Percentiles rank a stretch among this genome's conserved stretches.
Conservation (phyloP, 2,329 filamentous ascomycete species). For the Cladophialophora immunda region DNA sequence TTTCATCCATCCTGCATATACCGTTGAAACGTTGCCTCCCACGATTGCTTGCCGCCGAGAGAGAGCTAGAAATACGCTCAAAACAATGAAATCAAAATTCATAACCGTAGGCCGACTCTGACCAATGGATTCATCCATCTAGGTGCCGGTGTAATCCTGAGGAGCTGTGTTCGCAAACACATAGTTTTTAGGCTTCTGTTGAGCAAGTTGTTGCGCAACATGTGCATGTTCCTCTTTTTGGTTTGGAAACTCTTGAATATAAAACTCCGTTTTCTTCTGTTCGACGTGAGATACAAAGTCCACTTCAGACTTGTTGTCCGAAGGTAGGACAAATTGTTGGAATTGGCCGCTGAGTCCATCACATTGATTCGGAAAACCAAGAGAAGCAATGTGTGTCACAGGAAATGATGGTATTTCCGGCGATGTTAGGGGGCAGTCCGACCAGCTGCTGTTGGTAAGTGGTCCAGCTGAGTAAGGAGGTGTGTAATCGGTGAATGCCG, state of each 20-base stretch:
- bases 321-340: conserved; percentile 41
- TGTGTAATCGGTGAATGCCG: conserved; percentile 53
- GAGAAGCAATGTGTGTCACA: conserved; percentile 49
- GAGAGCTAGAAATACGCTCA: conserved; percentile 31
- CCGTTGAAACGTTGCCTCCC: conserved; percentile 4
- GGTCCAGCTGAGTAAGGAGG: conserved; percentile 48
- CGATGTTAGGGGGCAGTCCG: conserved; percentile 52
- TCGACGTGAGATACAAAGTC: conserved; percentile 39
- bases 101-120: conserved; percentile 17
- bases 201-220: conserved; percentile 52
- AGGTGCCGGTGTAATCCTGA: conserved; percentile 44
- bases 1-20: conserved; percentile 20
- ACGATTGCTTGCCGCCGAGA: neutral
- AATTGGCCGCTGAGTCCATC: conserved; percentile 46
- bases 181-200: conserved; percentile 53
- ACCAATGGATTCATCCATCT: neutral
- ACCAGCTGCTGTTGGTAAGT: conserved; percentile 53
- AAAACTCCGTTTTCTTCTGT: conserved; percentile 51
- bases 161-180: conserved; percentile 55
- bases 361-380: conserved; percentile 43
- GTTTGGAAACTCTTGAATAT: conserved; percentile 55
- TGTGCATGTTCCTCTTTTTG: conserved; percentile 54
- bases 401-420: conserved; percentile 50
- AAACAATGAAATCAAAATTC: conserved; percentile 23
- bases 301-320: conserved; percentile 36